Base-by-base conservation (phyloP, 1,139 yeast genomes). In the Blastobotrys apis region DNA sequence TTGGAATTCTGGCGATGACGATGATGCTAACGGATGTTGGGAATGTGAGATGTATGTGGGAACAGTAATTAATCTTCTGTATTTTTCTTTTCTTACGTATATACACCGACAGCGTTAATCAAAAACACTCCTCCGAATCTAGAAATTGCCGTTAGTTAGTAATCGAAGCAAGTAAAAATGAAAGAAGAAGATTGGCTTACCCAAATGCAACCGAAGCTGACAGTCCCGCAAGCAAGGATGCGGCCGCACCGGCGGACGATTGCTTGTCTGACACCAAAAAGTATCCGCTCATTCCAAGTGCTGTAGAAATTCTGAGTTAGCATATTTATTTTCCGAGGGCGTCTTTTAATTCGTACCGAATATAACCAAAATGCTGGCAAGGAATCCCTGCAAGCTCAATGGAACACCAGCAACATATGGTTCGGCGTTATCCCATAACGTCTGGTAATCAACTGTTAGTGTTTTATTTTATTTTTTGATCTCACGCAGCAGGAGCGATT, bases 101-200 rank as follows among this genome's bases (percentile, higher is more conserved):
- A 68, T 2, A 69, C 73, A 32, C 68, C 72, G 19, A 66, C 69
- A 23, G 64, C 62, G 44, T 67, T 60, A 19, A 66, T 59, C 32
- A 66, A 50, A 40, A 65, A 66, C 32, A 69, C 61, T 19, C 63
- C 54, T 19, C 68, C 70, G 48, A 68, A 61, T 4, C 65, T 62
- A 30, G n/a, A n/a, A n/a, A n/a, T n/a, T n/a, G n/a, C n/a, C n/a
- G n/a, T n/a, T n/a, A n/a, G n/a, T n/a, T n/a, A n/a, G n/a, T n/a
- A n/a, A n/a, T n/a, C n/a, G n/a, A n/a, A n/a, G n/a, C n/a, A n/a
- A n/a, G n/a, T n/a, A n/a, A n/a, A n/a, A n/a, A n/a, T n/a, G n/a
- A n/a, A n/a, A n/a, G n/a, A n/a, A n/a, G n/a, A n/a, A n/a, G n/a
- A 9, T 23, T 23, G 9, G 55, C 63, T 43, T 50, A 64, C 53